Conservation (phyloP, 768 basidiomycete genomes). For the Peribolospora baueri region DNA sequence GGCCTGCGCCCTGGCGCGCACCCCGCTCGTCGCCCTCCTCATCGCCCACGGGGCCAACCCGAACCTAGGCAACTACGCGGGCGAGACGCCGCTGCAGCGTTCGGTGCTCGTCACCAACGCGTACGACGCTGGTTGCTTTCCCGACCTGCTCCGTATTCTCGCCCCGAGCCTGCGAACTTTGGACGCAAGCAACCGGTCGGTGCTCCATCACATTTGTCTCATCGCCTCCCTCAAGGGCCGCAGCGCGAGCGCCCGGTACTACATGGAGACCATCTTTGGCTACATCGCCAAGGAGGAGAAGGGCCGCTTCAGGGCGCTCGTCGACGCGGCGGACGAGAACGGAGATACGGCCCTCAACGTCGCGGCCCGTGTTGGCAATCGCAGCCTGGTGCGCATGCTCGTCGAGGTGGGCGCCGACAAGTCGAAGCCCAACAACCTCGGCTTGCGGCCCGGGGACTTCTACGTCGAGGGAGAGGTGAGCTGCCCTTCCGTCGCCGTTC, state of each 20-base stretch:
- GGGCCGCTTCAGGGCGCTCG: constrained; percentile 42
- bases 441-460: constrained; percentile 77
- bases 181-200: constrained; percentile 60
- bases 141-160: constrained; percentile 36
- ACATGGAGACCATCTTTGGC: constrained; percentile 60
- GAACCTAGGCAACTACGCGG: constrained; percentile 70
- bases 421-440: constrained; percentile 69
- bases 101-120: constrained; percentile 73
- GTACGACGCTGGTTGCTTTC: constrained; percentile 53
- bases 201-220: constrained; percentile 74
- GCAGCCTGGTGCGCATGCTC: constrained; percentile 58
- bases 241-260: constrained; percentile 59
- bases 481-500: constrained; percentile 1
- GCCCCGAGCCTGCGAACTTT: constrained; percentile 59
- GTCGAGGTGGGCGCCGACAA: constrained; percentile 84
- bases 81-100: constrained; percentile 83
- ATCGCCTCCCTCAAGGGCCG: constrained; percentile 80
- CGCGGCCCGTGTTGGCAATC: constrained; percentile 76
- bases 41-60: constrained; percentile 60
- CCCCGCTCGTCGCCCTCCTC: constrained; percentile 41
- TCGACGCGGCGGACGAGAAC: constrained; percentile 80
- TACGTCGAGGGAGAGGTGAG: constrained; percentile 74
- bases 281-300: constrained; percentile 43
- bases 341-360: constrained; percentile 92
- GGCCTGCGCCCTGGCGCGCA: constrained; percentile 60